These are phyloP conservation scores for Pseudovirgaria hyperparasitica DNA, from an alignment of 2,329 filamentous ascomycete species.

Conservation along the genomic window DNA sequence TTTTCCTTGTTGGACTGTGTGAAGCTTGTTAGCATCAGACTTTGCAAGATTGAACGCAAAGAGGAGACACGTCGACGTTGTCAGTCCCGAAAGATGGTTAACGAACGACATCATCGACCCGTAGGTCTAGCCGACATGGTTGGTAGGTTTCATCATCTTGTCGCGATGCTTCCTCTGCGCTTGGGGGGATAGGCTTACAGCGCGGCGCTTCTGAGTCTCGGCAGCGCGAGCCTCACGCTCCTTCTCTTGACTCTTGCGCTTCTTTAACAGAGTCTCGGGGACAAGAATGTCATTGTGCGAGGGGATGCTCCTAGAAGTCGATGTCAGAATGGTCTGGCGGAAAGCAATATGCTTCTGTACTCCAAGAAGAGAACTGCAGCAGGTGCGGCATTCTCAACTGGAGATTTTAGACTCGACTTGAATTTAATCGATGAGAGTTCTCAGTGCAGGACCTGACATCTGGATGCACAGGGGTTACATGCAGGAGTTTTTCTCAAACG, in stretches of 20 bases:
- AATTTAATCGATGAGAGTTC: conserved; percentile 64
- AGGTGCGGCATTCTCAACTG: conserved; percentile 84
- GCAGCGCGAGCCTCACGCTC: conserved; percentile 78
- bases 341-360: conserved; percentile 37
- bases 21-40: conserved; percentile 20
- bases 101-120: conserved; percentile 95
- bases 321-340: conserved; percentile 67
- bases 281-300: conserved; percentile 93
- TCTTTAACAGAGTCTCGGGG: conserved; percentile 99
- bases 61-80: conserved; percentile 17
- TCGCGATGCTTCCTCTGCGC: too few relatives aligned
- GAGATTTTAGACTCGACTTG: conserved; percentile 63
- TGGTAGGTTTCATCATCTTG: conserved; percentile 79
- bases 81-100: conserved; percentile 99
- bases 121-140: conserved; percentile 77
- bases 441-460: conserved; percentile 15
- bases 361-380: conserved; percentile 90
- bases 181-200: conserved; percentile 35
- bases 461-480: conserved; percentile 10
- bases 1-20: conserved; percentile 93
- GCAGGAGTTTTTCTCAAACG: conserved; percentile 46
- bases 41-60: conserved; percentile 17
- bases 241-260: conserved; percentile 99
- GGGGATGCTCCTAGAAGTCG: conserved; percentile 59
- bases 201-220: conserved; percentile 77